These are phyloP conservation scores for Colletotrichum chrysophilum DNA, from an alignment of 2,329 filamentous ascomycete genomes.

Conservation along the genomic window DNA sequence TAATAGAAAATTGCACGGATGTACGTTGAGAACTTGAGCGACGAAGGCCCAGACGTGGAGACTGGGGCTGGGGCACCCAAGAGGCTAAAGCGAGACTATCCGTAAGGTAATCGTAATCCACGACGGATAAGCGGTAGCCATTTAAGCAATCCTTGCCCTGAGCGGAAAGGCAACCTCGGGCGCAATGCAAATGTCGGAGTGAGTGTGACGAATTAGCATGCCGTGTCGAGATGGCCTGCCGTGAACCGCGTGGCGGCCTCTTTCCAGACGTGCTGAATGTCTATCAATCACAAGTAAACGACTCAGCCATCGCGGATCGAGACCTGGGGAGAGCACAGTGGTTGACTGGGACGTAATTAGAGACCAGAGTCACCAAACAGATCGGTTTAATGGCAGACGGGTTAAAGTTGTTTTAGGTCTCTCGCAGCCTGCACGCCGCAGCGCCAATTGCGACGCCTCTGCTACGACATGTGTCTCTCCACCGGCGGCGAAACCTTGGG, in stretches of 20 bases:
- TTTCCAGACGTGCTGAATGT: background rate
- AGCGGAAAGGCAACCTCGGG: background rate
- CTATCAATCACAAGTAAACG: slow-evolving; percentile 21
- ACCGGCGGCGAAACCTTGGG: slow-evolving; percentile 6
- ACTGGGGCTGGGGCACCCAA: background rate
- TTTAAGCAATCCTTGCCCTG: background rate
- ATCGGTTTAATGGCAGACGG: background rate
- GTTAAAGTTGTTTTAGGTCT: background rate
- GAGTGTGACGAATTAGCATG: slow-evolving; percentile 15
- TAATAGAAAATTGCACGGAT: slow-evolving; percentile 16
- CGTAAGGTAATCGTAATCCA: background rate
- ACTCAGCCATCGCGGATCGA: background rate
- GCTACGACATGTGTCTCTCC: slow-evolving; percentile 18
- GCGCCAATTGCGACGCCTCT: background rate
- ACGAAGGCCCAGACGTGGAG: background rate
- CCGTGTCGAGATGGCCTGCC: background rate
- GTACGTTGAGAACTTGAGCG: background rate
- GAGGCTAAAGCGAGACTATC: background rate
- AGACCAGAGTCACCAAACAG: background rate
- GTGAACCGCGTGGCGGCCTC: background rate
- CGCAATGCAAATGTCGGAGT: background rate
- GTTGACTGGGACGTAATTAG: background rate
- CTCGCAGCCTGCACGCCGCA: background rate
- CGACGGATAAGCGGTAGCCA: background rate
- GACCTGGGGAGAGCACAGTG: background rate